Base-by-base conservation (phyloP, 306 rosid species). In the Aeschynomene evenia region DNA sequence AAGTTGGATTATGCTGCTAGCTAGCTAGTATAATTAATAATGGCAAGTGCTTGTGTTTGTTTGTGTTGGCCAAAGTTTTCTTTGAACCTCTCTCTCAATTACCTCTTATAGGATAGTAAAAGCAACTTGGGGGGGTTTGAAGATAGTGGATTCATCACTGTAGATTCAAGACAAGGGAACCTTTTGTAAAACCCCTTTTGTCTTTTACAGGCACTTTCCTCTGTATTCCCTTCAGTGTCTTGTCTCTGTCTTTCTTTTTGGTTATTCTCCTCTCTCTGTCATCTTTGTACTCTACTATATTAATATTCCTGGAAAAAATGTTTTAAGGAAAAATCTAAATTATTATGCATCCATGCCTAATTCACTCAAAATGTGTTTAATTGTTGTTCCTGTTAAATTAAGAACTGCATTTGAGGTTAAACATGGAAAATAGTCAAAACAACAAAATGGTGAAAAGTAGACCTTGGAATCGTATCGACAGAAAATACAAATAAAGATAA, bases 101-200 rank as follows among this genome's bases (percentile, higher is more conserved):
- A n/a, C 31, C 7, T 59, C 46, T 3, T 3, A 33, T n/a, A 22
- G 26, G 24, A 19, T 58, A 18, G 11, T 14, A 9, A 1, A 37
- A 12, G 31, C 31, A 28, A 28, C 31, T 28, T 28, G 31, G 9
- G 43, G 43, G 48, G 48, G 48, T 40, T 40, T 40, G 48, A 40
- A 67, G 50, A 59, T 42, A 5, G 22, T 11, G 33, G 59, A 19
- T n/a, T n/a, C n/a, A n/a, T 37, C 4, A 24, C 1, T 26, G 45
- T 33, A 54, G 49, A 45, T 65, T 50, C 4, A 74, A 78, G 59
- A 34, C 48, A 21, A 16, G 49, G 67, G 61, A 55, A 34, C 63
- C 71, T 72, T 78, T 78, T 61, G 68, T 50, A 26, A 26, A 69
- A 31, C 34, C 75, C 48, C 66, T 49, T 57, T 14, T 70, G 78